Conservation (phyloP, 768 basidiomycete genomes). For the Boletus speciosus region DNA sequence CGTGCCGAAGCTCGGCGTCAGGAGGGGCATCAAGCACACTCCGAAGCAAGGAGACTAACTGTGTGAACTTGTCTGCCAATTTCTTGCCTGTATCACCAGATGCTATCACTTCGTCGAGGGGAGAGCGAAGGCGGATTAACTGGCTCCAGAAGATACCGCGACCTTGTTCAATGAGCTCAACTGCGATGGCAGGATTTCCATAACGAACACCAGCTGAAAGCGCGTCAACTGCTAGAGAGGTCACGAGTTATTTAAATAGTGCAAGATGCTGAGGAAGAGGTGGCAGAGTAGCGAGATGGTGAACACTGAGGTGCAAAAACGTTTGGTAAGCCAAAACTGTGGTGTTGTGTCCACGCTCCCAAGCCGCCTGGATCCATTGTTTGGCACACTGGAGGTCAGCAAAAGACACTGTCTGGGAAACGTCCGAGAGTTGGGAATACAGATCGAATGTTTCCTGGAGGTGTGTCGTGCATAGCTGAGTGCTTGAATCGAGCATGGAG, state of each 20-base stretch:
- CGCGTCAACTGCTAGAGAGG: neutral
- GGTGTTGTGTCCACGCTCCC: neutral
- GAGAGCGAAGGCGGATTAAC: conserved; percentile 14
- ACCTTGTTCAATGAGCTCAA: conserved; percentile 34
- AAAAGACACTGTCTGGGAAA: neutral
- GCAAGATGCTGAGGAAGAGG: neutral
- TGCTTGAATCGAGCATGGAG: neutral
- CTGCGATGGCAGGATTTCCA: neutral
- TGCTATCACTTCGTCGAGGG: neutral
- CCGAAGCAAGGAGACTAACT: neutral
- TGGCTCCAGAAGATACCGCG: conserved; percentile 20
- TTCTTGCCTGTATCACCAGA: neutral
- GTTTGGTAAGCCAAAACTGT: neutral
- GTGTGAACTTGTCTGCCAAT: neutral
- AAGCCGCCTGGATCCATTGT: neutral
- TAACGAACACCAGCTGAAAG: neutral
- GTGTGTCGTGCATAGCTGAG: neutral
- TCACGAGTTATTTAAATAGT: neutral
- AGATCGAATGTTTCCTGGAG: neutral
- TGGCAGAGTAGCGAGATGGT: neutral
- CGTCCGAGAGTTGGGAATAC: neutral
- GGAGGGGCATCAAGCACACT: neutral
- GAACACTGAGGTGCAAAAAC: neutral
- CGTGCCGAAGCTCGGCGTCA: neutral
- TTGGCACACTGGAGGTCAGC: neutral